Conservation (phyloP, 2,329 filamentous ascomycete species). For the Aspergillus hortae region DNA sequence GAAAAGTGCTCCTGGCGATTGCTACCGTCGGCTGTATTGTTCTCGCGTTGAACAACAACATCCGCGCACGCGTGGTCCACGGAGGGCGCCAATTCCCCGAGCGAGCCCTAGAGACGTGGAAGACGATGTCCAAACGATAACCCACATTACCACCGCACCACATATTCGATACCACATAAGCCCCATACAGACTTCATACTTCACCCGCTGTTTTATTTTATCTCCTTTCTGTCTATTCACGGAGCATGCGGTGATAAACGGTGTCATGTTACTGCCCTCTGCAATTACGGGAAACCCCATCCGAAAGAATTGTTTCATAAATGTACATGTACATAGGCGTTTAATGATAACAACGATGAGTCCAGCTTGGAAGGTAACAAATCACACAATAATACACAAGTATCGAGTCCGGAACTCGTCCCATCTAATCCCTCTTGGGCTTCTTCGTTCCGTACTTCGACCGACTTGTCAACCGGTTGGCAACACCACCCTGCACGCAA, state of each 20-base stretch:
- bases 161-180: background rate
- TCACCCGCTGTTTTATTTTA: background rate
- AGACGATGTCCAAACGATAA: constrained; percentile 4
- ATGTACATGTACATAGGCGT: constrained; percentile 14
- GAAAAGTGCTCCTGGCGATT: constrained; percentile 14
- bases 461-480: constrained; percentile 74
- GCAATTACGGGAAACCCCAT: background rate
- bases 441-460: constrained; percentile 99
- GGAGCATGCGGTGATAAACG: background rate
- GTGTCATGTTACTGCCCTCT: background rate
- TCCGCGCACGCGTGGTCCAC: constrained; percentile 7
- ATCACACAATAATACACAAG: background rate
- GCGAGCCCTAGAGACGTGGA: constrained; percentile 5
- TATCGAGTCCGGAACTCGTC: background rate
- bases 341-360: constrained; percentile 10
- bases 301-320: constrained; percentile 9
- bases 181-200: background rate
- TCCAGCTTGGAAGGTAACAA: background rate
- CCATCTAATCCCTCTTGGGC: constrained; percentile 70
- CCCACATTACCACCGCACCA: background rate
- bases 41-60: constrained; percentile 8
- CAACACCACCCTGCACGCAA: constrained; percentile 73
- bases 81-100: constrained; percentile 4
- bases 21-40: constrained; percentile 8
- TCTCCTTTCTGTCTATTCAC: background rate